Conservation (phyloP, 2,329 filamentous ascomycete species). For the Pleurostoma richardsiae region DNA sequence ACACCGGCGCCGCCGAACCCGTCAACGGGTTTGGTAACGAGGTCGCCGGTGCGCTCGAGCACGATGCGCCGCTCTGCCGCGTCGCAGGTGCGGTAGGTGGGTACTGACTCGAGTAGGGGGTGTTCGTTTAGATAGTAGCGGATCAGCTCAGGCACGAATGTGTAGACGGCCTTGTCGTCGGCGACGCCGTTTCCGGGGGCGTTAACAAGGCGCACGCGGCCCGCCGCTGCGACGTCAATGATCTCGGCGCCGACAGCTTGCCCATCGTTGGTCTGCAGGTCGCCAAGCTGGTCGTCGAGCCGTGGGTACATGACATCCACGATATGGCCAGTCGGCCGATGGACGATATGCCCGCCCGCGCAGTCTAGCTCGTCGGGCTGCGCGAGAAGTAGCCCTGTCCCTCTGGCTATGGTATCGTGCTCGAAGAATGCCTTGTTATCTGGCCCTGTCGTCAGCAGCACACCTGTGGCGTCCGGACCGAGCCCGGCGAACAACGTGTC, state of each 20-base stretch:
- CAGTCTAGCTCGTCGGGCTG: neutral
- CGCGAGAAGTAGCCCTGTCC: neutral
- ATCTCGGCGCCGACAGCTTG: neutral
- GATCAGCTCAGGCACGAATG: slow-evolving; percentile 1
- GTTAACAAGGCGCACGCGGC: neutral
- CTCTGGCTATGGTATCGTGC: neutral
- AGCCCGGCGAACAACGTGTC: neutral
- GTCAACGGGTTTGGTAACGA: slow-evolving; percentile 1
- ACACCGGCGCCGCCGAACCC: slow-evolving; percentile 1
- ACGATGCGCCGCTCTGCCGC: neutral
- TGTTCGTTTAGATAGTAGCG: neutral
- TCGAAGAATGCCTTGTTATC: neutral
- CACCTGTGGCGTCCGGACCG: neutral
- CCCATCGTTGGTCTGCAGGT: neutral
- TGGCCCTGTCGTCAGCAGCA: neutral
- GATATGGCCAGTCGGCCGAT: neutral
- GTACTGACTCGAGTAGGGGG: neutral
- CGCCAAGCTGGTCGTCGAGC: neutral
- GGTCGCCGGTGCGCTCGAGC: neutral
- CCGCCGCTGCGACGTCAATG: neutral
- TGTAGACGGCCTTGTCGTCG: slow-evolving; percentile 2
- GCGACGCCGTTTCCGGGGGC: neutral
- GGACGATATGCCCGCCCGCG: neutral
- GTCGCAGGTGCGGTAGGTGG: neutral
- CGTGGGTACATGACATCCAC: slow-evolving; percentile 1